Evolutionary conservation across 2,329 filamentous ascomycete species (phyloP), one percentile per base, ranked within the genome.

Genomic region (Dendrostoma leiphaemia): DNA sequence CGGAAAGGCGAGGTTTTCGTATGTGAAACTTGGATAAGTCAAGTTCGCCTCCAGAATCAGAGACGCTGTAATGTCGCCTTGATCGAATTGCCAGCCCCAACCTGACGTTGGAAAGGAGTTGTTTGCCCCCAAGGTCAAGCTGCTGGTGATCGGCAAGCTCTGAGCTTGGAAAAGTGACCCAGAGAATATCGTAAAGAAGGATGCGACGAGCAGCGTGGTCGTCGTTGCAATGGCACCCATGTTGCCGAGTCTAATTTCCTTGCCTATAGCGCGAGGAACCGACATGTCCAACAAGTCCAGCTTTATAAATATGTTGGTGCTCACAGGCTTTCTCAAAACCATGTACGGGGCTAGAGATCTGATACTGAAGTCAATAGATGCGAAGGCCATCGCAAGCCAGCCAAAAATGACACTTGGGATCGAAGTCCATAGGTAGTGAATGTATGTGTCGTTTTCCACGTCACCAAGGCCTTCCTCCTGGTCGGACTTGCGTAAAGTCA

Each of bases 1-100:
- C 1, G 34, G 46, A 26, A 49, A 64, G 23, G 52, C 60, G 0
- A 70, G 59, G 43, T 66, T 62, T 12, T 67, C 64, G 54, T 66
- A 73, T 0, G 72, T 74, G 41, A 71, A 74, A 0, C 49, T 45
- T 0, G 73, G 71, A 21, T 69, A 74, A 0, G 67, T 63, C 0
- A 70, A 57, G 38, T 71, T 69, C 3, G 62, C 66, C 0, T 63
- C 59, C 2, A 74, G 64, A 3, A 74, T 66, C 3, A 74, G 57
- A 0, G 70, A 69, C 1, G 62, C 47, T 10, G 54, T 58, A 1
- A 58, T 35, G 15, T 31, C 17, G 3, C 48, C 38, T 12, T 44
- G 34, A 37, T 6, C 15, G 48, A 31, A 38, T 37, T 23, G 45
- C 31, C 15, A 26, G 41, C 1, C 29, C n/a, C 13, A 48, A 38